These are phyloP conservation scores for Stevia rebaudiana DNA, from an alignment of 140 eudicot genomes.

Conservation along the genomic window DNA sequence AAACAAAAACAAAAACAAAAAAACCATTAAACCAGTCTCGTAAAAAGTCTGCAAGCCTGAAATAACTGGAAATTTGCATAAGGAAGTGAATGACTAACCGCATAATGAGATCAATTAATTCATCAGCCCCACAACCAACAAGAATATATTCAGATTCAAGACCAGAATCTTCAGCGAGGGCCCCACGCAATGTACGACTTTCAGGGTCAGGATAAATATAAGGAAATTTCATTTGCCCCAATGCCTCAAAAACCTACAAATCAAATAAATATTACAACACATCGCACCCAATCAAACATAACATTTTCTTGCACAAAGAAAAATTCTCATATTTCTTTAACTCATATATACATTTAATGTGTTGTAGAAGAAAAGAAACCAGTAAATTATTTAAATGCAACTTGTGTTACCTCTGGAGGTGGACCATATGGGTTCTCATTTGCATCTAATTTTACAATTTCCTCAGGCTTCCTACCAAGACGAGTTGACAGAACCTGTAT, in stretches of 20 bases:
- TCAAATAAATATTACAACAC: neutral
- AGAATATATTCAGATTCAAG: conserved; percentile 82
- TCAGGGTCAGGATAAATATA: conserved; percentile 97
- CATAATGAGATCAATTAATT: conserved; percentile 92
- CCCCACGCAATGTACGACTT: conserved; percentile 88
- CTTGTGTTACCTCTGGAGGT: conserved; percentile 79
- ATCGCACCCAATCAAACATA: neutral
- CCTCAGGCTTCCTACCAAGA: conserved; percentile 98
- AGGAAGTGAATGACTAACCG: conserved; percentile 39
- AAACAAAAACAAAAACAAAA: too few species aligned
- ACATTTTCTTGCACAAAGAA: too few species aligned
- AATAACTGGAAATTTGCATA: neutral
- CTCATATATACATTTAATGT: neutral
- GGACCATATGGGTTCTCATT: conserved; percentile 99
- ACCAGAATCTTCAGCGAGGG: conserved; percentile 92
- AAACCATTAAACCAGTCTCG: neutral
- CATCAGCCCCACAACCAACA: conserved; percentile 98
- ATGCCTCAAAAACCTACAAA: conserved; percentile 80
- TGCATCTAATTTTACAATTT: conserved; percentile 86
- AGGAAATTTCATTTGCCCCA: conserved; percentile 82
- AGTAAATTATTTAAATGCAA: neutral
- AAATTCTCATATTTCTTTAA: too few species aligned
- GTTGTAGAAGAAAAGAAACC: neutral
- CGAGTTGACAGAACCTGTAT: conserved; percentile 87
- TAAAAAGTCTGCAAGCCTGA: neutral